phyloP scores from a whole-genome alignment of 495 filamentous ascomycete genomes.

The Neurospora discreta region DNA sequence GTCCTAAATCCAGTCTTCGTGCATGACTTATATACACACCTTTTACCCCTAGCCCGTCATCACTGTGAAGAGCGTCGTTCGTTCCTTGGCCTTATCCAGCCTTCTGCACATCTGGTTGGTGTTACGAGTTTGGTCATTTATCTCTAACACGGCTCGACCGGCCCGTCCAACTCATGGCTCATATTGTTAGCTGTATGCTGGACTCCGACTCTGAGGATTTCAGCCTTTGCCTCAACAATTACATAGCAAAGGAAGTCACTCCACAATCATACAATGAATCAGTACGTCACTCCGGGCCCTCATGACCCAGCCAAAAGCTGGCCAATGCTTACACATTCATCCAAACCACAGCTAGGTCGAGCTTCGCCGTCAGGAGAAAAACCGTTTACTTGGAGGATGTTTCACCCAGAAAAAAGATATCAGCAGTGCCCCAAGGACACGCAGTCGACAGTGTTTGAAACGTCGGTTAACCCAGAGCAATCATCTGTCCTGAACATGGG shows the following conservation, averaged over 20 bases:
- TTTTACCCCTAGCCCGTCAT: conserved; percentile 17
- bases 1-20: conserved; percentile 6
- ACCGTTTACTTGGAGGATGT: conserved; percentile 42
- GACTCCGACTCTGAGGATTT: conserved; percentile 26
- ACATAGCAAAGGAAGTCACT: conserved; percentile 36
- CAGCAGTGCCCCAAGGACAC: conserved; percentile 41
- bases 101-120: background rate
- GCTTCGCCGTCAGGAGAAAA: conserved; percentile 29
- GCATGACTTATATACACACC: conserved; percentile 19
- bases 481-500: conserved; percentile 35
- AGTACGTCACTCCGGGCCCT: conserved; percentile 23
- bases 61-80: conserved; percentile 4
- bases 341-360: conserved; percentile 18
- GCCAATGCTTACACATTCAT: conserved; percentile 18
- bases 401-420: conserved; percentile 40
- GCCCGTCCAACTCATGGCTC: conserved; percentile 30
- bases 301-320: conserved; percentile 5
- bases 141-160: conserved; percentile 21
- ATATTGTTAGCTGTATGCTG: conserved; percentile 38
- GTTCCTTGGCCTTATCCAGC: conserved; percentile 17
- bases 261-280: conserved; percentile 33
- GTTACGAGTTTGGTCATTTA: conserved; percentile 19
- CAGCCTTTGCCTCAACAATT: conserved; percentile 26
- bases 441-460: conserved; percentile 26
- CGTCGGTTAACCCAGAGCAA: conserved; percentile 41